Evolutionary conservation across 768 basidiomycete species (phyloP).

Genomic region (Amanita inopinata): DNA sequence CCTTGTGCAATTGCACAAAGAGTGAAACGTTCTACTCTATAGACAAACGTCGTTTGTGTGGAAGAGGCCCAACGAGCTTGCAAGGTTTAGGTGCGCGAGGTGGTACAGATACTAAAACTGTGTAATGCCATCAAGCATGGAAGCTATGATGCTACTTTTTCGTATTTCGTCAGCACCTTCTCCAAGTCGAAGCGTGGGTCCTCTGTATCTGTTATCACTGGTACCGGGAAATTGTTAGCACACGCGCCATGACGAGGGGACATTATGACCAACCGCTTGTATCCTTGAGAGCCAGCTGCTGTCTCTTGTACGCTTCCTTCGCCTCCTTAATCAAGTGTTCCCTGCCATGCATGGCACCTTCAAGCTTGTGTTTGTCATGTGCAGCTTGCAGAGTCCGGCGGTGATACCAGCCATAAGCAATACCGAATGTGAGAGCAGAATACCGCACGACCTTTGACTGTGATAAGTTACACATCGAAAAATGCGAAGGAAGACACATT

Average conservation of each 20-base stretch:
- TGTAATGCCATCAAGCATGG: background rate
- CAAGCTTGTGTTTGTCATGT: slow-evolving; percentile 68
- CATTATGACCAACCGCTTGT: slow-evolving; percentile 41
- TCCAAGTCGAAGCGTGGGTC: slow-evolving; percentile 95
- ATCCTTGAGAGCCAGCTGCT: slow-evolving; percentile 45
- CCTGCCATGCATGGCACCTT: slow-evolving; percentile 63
- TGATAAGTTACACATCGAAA: background rate
- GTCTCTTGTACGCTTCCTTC: slow-evolving; percentile 83
- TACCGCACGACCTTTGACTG: slow-evolving; percentile 78
- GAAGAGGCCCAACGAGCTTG: too few relatives aligned
- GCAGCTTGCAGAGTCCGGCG: slow-evolving; percentile 79
- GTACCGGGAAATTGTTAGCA: slow-evolving; percentile 3
- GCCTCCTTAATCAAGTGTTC: slow-evolving; percentile 77
- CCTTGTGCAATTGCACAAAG: too few relatives aligned
- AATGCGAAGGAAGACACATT: slow-evolving; percentile 11
- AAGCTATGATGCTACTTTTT: slow-evolving; percentile 50
- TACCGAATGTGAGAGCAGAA: slow-evolving; percentile 78
- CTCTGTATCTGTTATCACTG: slow-evolving; percentile 91
- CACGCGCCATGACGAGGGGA: slow-evolving; percentile 4
- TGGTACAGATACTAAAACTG: background rate
- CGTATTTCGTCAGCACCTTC: slow-evolving; percentile 72
- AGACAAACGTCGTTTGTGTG: too few relatives aligned
- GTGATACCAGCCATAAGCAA: slow-evolving; percentile 89
- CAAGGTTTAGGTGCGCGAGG: background rate
- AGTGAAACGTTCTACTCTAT: too few relatives aligned